Conservation (phyloP, 371 early-diverging fungal species). For the Rhizopus stolonifer region DNA sequence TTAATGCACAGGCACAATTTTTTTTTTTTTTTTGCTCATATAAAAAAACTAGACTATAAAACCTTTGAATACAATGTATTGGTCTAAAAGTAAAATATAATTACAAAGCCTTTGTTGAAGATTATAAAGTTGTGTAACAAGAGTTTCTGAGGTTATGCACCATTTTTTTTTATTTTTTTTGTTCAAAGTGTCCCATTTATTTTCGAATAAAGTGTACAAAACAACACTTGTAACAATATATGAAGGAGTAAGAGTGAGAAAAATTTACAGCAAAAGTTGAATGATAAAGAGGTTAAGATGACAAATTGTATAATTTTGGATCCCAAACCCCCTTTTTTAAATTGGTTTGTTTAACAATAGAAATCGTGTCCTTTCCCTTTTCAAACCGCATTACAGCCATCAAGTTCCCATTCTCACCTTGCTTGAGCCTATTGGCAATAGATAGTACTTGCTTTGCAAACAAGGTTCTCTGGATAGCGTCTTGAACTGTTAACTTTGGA, state of each 20-base stretch:
- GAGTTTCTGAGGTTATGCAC: too few species aligned
- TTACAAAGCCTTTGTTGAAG: too few species aligned
- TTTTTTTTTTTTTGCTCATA: too few species aligned
- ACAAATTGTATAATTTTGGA: slow-evolving; percentile 23
- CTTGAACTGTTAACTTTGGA: slow-evolving; percentile 32
- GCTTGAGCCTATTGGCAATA: slow-evolving; percentile 7
- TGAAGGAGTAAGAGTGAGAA: not conserved
- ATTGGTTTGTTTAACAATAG: slow-evolving; percentile 28
- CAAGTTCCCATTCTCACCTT: slow-evolving; percentile 11
- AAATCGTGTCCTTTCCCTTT: slow-evolving; percentile 21
- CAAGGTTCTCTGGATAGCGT: slow-evolving; percentile 30
- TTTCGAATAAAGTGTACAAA: too few species aligned
- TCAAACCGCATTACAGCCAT: slow-evolving; percentile 34
- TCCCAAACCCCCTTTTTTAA: slow-evolving; percentile 38
- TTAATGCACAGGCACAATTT: too few species aligned
- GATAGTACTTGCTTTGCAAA: slow-evolving; percentile 33
- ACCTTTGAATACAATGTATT: too few species aligned
- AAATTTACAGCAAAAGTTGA: not conserved
- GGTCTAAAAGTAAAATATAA: too few species aligned
- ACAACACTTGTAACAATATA: too few species aligned
- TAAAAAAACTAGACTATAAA: too few species aligned
- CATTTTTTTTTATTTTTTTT: too few species aligned
- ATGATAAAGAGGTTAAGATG: not conserved
- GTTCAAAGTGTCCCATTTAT: too few species aligned
- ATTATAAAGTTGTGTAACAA: too few species aligned